Percentiles rank a stretch among this genome's conserved stretches.
Evolutionary conservation across 345 rosid species (phyloP).

Genomic region (Eucalyptus polybractea): DNA sequence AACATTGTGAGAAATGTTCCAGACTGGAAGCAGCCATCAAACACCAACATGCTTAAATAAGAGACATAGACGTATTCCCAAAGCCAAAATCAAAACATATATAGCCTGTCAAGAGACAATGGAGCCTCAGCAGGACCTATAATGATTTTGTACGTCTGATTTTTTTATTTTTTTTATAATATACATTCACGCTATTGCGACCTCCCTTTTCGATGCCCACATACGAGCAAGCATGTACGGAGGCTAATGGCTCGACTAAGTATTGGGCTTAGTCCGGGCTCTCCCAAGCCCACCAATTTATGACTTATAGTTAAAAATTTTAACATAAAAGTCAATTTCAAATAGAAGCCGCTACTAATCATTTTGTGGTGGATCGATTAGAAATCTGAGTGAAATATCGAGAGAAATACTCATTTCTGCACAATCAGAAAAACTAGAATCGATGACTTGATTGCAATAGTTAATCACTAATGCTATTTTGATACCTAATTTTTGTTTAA

Average conservation of each 20-base stretch:
- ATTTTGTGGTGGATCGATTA: rapidly evolving
- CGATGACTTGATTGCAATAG: rapidly evolving
- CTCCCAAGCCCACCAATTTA: too few species aligned
- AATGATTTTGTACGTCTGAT: neutral
- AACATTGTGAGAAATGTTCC: neutral
- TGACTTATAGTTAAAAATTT: too few species aligned
- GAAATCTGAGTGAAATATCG: rapidly evolving
- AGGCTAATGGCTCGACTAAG: too few species aligned
- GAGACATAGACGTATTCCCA: neutral
- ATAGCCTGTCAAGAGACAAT: neutral
- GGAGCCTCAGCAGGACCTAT: neutral
- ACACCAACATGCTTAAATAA: neutral
- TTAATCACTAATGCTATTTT: rapidly evolving
- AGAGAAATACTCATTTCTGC: rapidly evolving
- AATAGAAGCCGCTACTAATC: too few species aligned
- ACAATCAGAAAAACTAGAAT: rapidly evolving
- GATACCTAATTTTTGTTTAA: too few species aligned
- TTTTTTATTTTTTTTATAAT: too few species aligned
- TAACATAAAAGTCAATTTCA: too few species aligned
- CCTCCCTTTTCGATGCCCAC: too few species aligned
- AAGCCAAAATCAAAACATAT: neutral
- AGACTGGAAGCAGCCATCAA: neutral
- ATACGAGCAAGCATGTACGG: rapidly evolving
- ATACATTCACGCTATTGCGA: too few species aligned
- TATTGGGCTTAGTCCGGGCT: too few species aligned